Evolutionary conservation across 495 filamentous ascomycete genomes (phyloP), one percentile per base, ranked within the genome.

Genomic region (Hypoxylon trugodes): DNA sequence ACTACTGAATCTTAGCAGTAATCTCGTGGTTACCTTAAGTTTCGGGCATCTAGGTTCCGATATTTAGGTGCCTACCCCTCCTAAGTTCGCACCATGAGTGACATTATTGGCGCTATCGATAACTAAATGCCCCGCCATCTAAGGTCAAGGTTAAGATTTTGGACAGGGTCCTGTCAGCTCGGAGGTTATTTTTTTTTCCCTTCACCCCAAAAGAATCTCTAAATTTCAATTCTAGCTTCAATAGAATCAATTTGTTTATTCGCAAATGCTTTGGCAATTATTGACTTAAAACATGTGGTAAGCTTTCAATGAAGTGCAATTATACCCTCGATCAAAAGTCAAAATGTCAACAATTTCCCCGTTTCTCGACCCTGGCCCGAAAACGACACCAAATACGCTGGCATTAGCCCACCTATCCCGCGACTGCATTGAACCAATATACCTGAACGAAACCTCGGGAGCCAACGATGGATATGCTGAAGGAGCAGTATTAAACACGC

Each of bases 401-500:
- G 87, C 91, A 0, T 85, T 97, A 53, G 82, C 97, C 54, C 89
- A 96, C 71, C 84, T 97, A 15, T 89, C 87, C 51, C 88, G 93
- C 75, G 93, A 97, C 76, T 86, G 88, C 46, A 84, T 90, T 50
- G 78, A 89, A 42, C 92, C 94, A 19, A 79, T 89, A 13, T 83
- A 92, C 68, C 86, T 97, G 51, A 81, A 81, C 42, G 74, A 81
- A 21, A 74, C 80, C 19, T 80, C 86, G 21, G 85, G 84, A 18
- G 77, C 84, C 45, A 79, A 86, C 63, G 83, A 85, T 56, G 90
- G 90, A 61, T 91, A 93, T 65, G 82, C 82, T 19, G 92, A 95
- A 71, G 91, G 90, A 52, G 87, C 88, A 54, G 90, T 97, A 7
- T 85, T 89, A 53, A 98, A 95, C 73, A 99, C 95, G 1, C 88